Conservation (phyloP, 441 rosid species). For the Syzygium syzygioides region DNA sequence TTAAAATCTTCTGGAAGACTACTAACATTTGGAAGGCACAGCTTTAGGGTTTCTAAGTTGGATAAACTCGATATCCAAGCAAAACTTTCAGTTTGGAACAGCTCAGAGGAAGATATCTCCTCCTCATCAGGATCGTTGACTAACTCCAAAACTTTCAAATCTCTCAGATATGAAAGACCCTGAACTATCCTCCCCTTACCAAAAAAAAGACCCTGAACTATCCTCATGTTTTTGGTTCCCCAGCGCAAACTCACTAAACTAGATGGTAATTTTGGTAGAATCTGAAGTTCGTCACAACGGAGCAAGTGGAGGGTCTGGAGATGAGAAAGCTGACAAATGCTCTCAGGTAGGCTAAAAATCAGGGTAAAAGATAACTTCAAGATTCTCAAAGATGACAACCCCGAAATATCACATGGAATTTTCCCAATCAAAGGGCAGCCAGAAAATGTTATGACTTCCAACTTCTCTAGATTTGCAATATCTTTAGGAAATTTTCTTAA, state of each 20-base stretch:
- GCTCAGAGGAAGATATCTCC: background rate
- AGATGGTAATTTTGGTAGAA: background rate
- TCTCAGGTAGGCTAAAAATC: too few species aligned
- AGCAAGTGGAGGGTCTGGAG: background rate
- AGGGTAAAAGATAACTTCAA: too few species aligned
- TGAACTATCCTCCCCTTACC: background rate
- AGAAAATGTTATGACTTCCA: too few species aligned
- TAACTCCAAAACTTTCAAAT: background rate
- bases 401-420: too few species aligned
- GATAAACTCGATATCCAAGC: background rate
- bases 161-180: background rate
- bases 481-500: background rate
- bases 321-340: too few species aligned
- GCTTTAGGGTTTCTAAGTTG: background rate
- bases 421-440: too few species aligned
- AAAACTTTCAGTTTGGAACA: background rate
- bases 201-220: too few species aligned
- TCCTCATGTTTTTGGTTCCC: background rate
- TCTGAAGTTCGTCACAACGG: rapidly evolving
- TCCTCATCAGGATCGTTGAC: background rate
- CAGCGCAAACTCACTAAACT: background rate
- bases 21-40: background rate
- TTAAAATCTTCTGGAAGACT: background rate
- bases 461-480: too few species aligned
- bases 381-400: too few species aligned